phyloP scores from a whole-genome alignment of 306 rosid species.

The Prunus dulcis region DNA sequence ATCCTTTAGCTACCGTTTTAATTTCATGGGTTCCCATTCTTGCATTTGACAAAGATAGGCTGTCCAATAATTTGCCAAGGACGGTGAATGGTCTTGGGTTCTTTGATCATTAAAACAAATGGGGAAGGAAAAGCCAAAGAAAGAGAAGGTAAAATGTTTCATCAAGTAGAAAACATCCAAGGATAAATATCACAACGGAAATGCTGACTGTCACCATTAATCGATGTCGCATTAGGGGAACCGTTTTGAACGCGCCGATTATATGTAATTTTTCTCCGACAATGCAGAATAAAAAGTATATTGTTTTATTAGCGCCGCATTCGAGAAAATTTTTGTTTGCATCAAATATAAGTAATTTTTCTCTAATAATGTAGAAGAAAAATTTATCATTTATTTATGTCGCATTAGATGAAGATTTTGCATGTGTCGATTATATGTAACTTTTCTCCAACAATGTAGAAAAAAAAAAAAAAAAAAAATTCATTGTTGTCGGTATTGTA shows the following conservation, averaged over 20 bases:
- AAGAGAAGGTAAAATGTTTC: neutral
- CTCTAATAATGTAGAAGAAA: neutral
- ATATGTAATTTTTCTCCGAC: neutral
- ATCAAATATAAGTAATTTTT: neutral
- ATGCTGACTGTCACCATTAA: neutral
- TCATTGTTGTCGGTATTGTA: neutral
- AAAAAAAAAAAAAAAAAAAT: neutral
- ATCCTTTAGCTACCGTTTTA: slow-evolving; percentile 6
- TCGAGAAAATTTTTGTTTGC: neutral
- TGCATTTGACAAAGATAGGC: neutral
- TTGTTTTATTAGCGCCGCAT: neutral
- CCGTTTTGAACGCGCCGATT: accelerated
- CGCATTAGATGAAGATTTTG: neutral
- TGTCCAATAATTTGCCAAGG: slow-evolving; percentile 4
- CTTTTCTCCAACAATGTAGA: neutral
- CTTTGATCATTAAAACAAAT: neutral
- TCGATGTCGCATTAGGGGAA: neutral
- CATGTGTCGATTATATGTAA: neutral
- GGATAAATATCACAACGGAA: neutral
- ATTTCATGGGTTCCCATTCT: neutral
- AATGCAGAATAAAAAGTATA: neutral
- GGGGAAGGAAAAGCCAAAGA: neutral
- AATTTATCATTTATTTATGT: neutral
- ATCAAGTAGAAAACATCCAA: too few species aligned
- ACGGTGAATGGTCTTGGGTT: neutral